Percentiles rank a stretch among this genome's conserved stretches.
phyloP scores from a whole-genome alignment of 2,329 filamentous ascomycete species.

The Botrytis tulipae region DNA sequence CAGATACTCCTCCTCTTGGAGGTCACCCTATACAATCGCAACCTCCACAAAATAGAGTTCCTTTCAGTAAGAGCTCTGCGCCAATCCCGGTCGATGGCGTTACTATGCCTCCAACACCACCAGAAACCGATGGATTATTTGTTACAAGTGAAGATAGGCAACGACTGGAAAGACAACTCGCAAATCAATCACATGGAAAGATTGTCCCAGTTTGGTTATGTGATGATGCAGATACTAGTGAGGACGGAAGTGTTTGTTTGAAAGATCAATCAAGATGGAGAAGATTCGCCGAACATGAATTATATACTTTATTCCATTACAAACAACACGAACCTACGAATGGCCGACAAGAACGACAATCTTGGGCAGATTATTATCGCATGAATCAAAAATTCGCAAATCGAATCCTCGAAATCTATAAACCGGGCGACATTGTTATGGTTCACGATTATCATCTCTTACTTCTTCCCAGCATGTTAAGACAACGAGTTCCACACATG shows the following conservation, averaged over 20 bases:
- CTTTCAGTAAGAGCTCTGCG: constrained; percentile 72
- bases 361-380: constrained; percentile 90
- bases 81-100: constrained; percentile 71
- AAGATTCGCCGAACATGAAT: constrained; percentile 83
- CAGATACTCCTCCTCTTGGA: constrained; percentile 49
- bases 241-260: constrained; percentile 64
- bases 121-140: constrained; percentile 65
- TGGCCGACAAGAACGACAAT: constrained; percentile 73
- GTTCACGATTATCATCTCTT: constrained; percentile 95
- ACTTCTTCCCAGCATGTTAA: constrained; percentile 81
- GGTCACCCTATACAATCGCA: constrained; percentile 42
- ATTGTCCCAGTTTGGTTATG: constrained; percentile 87
- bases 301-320: constrained; percentile 94
- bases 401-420: constrained; percentile 83
- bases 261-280: constrained; percentile 86
- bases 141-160: constrained; percentile 69
- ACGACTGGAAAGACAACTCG: constrained; percentile 71
- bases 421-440: constrained; percentile 87
- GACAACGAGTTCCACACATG: constrained; percentile 81
- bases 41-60: constrained; percentile 40
- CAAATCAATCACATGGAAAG: constrained; percentile 69
- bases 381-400: constrained; percentile 93
- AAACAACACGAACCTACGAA: constrained; percentile 90
- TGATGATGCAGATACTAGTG: constrained; percentile 66
- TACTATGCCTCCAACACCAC: constrained; percentile 54